Conservation (phyloP, 306 rosid species). For the Erythrophleum fordii region DNA sequence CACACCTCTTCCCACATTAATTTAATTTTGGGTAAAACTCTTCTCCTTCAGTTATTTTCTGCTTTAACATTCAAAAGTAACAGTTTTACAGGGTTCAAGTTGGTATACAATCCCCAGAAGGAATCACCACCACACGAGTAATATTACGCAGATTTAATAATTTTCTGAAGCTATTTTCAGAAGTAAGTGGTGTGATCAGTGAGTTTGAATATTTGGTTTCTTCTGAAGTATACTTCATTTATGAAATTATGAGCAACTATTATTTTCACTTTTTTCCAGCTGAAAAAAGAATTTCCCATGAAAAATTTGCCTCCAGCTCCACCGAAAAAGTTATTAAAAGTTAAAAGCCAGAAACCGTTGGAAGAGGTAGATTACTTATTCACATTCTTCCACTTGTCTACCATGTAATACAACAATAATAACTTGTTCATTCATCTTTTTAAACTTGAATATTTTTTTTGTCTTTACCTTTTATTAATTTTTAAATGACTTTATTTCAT, state of each 20-base stretch:
- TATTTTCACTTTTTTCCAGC: conserved; percentile 51
- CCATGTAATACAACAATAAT: not conserved
- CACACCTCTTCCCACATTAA: not conserved
- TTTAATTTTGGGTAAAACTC: not conserved
- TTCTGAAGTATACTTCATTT: not conserved
- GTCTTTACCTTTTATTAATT: not conserved
- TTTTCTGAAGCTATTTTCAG: conserved; percentile 67
- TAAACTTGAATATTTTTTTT: not conserved
- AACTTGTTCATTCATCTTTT: conserved; percentile 6
- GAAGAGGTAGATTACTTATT: conserved; percentile 67
- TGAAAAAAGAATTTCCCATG: conserved; percentile 65
- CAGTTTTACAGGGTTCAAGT: conserved; percentile 94
- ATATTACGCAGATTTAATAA: conserved; percentile 82
- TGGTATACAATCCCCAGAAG: conserved; percentile 83
- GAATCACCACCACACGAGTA: conserved; percentile 64
- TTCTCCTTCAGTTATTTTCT: not conserved
- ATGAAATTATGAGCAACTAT: conserved; percentile 14
- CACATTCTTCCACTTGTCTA: conserved; percentile 27
- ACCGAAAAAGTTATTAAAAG: conserved; percentile 69
- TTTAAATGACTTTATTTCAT: conserved; percentile 2
- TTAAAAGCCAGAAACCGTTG: conserved; percentile 55
- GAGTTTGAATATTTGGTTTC: not conserved
- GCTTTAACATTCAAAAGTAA: conserved; percentile 38
- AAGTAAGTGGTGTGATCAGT: conserved; percentile 53
- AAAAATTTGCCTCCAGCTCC: conserved; percentile 81